Evolutionary conservation across 2,329 filamentous ascomycete species (phyloP).

Genomic region (Sporothrix protearum): DNA sequence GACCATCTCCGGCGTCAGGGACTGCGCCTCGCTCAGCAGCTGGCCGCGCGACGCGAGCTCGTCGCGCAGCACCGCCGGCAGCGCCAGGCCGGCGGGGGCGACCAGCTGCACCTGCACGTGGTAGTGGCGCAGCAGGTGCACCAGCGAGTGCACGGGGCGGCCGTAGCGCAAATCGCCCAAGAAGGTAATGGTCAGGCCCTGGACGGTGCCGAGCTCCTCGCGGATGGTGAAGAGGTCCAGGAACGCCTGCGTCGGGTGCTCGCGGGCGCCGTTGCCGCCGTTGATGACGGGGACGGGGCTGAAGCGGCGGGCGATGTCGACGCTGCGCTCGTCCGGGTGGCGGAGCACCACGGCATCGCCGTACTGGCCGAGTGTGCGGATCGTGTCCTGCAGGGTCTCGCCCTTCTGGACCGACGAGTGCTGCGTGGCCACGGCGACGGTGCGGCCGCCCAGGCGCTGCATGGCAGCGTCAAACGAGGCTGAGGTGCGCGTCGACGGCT

Average conservation of each 20-base stretch:
- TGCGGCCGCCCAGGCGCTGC: slow-evolving; percentile 92
- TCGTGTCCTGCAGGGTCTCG: slow-evolving; percentile 86
- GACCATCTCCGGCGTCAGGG: slow-evolving; percentile 82
- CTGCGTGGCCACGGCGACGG: slow-evolving; percentile 74
- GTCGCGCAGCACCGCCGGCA: slow-evolving; percentile 72
- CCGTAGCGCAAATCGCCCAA: slow-evolving; percentile 90
- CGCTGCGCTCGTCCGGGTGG: slow-evolving; percentile 78
- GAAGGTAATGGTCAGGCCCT: slow-evolving; percentile 94
- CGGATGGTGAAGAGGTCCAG: slow-evolving; percentile 97
- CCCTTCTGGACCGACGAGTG: slow-evolving; percentile 92
- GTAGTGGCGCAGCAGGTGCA: slow-evolving; percentile 93
- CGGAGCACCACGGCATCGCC: slow-evolving; percentile 93
- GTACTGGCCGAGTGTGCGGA: slow-evolving; percentile 91
- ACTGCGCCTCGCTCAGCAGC: slow-evolving; percentile 69
- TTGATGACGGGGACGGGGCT: slow-evolving; percentile 93
- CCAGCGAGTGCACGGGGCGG: slow-evolving; percentile 89
- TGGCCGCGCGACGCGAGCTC: slow-evolving; percentile 71
- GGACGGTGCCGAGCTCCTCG: slow-evolving; percentile 93
- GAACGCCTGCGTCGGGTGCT: slow-evolving; percentile 97
- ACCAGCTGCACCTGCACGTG: slow-evolving; percentile 92
- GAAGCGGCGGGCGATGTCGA: slow-evolving; percentile 79
- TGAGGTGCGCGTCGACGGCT: slow-evolving; percentile 93
- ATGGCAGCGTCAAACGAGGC: slow-evolving; percentile 96
- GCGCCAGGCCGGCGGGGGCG: slow-evolving; percentile 70
- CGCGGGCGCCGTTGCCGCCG: slow-evolving; percentile 89